Conservation (phyloP, 2,329 filamentous ascomycete species). For the Fusarium sambucinum region DNA sequence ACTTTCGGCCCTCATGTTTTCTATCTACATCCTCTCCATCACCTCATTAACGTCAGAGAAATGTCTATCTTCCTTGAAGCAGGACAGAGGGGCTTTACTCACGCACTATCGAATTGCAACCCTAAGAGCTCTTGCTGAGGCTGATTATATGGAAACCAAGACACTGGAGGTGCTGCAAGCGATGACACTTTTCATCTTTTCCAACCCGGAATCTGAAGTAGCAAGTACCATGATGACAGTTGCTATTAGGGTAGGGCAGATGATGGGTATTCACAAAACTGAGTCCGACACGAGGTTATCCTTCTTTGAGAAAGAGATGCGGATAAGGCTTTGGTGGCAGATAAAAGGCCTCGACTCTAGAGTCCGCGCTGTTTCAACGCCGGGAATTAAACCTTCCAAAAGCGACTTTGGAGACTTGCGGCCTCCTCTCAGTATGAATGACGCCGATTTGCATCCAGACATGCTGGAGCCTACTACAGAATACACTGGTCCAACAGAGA, state of each 20-base stretch:
- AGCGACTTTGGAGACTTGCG: constrained; percentile 33
- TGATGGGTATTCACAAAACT: constrained; percentile 44
- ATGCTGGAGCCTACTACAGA: constrained; percentile 61
- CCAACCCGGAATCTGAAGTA: constrained; percentile 49
- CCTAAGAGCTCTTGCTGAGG: constrained; percentile 42
- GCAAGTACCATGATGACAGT: constrained; percentile 40
- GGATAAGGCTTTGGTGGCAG: constrained; percentile 48
- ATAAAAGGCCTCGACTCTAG: constrained; percentile 40
- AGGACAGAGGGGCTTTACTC: constrained; percentile 30
- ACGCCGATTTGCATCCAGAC: constrained; percentile 63
- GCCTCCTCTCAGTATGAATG: constrained; percentile 68
- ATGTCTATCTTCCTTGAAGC: constrained; percentile 32
- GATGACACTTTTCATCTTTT: constrained; percentile 47
- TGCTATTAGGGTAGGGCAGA: constrained; percentile 44
- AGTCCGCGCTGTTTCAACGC: constrained; percentile 6
- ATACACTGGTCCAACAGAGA: constrained; percentile 65
- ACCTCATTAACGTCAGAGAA: constrained; percentile 35
- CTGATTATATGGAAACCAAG: constrained; percentile 46
- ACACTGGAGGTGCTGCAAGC: constrained; percentile 51
- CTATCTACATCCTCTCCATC: constrained; percentile 47
- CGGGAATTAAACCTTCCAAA: constrained; percentile 5
- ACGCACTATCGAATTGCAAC: constrained; percentile 44
- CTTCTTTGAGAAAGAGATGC: constrained; percentile 48
- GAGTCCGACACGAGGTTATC: constrained; percentile 26
- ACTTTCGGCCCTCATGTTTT: constrained; percentile 46